Percentiles rank a stretch among this genome's conserved stretches.
phyloP scores from a whole-genome alignment of 495 filamentous ascomycete species.

The Penicillium paxilli region DNA sequence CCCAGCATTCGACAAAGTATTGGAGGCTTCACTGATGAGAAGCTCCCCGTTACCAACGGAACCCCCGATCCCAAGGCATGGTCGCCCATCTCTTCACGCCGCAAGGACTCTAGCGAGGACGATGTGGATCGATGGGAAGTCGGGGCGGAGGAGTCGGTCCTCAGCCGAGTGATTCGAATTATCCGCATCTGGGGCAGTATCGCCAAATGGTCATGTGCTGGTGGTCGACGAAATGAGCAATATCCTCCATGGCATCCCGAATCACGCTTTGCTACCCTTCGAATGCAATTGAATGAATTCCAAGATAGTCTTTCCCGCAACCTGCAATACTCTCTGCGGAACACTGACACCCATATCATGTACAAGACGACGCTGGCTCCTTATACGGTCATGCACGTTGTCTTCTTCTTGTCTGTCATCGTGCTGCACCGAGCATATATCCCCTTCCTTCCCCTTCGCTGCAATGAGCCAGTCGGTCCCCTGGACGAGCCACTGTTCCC shows the following conservation, averaged over 20 bases:
- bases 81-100: constrained; percentile 52
- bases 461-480: constrained; percentile 67
- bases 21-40: constrained; percentile 40
- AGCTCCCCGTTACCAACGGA: constrained; percentile 30
- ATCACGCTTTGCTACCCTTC: constrained; percentile 63
- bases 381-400: constrained; percentile 77
- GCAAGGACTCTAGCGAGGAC: constrained; percentile 66
- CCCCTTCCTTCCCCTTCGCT: constrained; percentile 76
- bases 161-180: constrained; percentile 74
- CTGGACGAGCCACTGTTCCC: constrained; percentile 69
- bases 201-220: constrained; percentile 72
- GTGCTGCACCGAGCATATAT: constrained; percentile 81
- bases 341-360: constrained; percentile 79
- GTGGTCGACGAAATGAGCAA: constrained; percentile 63
- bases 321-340: constrained; percentile 68
- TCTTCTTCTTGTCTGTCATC: constrained; percentile 74
- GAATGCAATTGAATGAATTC: constrained; percentile 62
- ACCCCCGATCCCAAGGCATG: constrained; percentile 38
- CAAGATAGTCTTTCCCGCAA: constrained; percentile 66
- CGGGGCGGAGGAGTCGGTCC: constrained; percentile 64
- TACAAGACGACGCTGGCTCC: constrained; percentile 67
- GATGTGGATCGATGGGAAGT: constrained; percentile 59
- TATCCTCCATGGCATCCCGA: constrained; percentile 63
- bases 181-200: constrained; percentile 79
- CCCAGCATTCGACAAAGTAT: constrained; percentile 49